phyloP scores from a whole-genome alignment of 1,284 basidiomycete species.

The Sparassis latifolia region DNA sequence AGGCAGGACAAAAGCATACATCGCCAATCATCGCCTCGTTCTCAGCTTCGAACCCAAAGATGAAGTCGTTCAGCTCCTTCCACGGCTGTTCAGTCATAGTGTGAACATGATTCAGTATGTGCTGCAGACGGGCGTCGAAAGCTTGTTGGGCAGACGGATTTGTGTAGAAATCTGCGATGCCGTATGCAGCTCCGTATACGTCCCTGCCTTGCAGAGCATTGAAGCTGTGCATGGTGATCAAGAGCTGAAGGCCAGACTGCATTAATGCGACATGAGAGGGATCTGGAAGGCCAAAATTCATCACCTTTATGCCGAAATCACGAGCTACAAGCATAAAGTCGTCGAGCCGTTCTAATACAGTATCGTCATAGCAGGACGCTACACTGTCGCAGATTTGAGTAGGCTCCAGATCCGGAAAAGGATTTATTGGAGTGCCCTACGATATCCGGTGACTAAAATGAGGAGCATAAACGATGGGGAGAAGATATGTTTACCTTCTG shows the following conservation, averaged over 20 bases:
- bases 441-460: neutral
- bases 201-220: constrained; percentile 26
- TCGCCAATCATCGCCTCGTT: constrained; percentile 29
- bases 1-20: neutral
- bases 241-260: constrained; percentile 14
- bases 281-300: neutral
- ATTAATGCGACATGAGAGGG: neutral
- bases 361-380: constrained; percentile 29
- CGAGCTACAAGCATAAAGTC: constrained; percentile 33
- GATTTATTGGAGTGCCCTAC: constrained; percentile 24
- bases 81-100: constrained; percentile 32
- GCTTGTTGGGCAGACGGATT: constrained; percentile 14
- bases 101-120: constrained; percentile 36
- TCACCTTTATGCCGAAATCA: constrained; percentile 29
- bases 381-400: constrained; percentile 24
- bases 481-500: constrained; percentile 14
- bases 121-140: constrained; percentile 27
- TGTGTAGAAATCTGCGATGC: constrained; percentile 18
- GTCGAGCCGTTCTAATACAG: constrained; percentile 31
- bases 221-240: constrained; percentile 31
- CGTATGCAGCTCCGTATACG: constrained; percentile 23
- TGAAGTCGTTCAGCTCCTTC: constrained; percentile 36
- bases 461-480: no score
- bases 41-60: constrained; percentile 40
- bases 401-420: constrained; percentile 29